phyloP scores from a whole-genome alignment of 768 basidiomycete species.

The Amanita rubescens region DNA sequence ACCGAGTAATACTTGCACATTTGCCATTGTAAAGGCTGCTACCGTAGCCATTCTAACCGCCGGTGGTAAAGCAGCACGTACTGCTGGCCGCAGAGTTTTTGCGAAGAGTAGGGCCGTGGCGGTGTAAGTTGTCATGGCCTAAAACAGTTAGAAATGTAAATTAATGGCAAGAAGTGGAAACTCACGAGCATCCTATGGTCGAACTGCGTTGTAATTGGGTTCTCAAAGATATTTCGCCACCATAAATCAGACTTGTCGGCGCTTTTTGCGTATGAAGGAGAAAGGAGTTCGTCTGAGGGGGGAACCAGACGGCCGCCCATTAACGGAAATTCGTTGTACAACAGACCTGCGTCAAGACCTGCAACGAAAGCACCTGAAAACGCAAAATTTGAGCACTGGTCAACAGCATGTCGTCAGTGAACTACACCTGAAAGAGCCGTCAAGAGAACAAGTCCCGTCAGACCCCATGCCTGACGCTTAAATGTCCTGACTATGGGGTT shows the following conservation, averaged over 20 bases:
- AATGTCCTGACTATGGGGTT: conserved; percentile 54
- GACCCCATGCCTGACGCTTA: conserved; percentile 45
- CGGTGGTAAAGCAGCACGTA: conserved; percentile 63
- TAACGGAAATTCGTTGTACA: conserved; percentile 97
- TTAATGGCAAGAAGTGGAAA: conserved; percentile 8
- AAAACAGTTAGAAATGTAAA: conserved; percentile 2
- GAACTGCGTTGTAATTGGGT: conserved; percentile 96
- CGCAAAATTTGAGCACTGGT: not conserved
- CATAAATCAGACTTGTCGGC: conserved; percentile 70
- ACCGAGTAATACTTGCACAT: conserved; percentile 66
- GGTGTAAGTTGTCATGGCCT: conserved; percentile 85
- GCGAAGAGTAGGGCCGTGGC: conserved; percentile 58
- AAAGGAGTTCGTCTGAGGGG: conserved; percentile 76
- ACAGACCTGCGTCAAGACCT: conserved; percentile 89
- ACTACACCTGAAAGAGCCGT: conserved; percentile 85
- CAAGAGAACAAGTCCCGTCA: conserved; percentile 77
- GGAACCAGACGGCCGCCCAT: conserved; percentile 90
- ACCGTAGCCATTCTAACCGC: conserved; percentile 43
- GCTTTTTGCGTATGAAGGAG: conserved; percentile 63
- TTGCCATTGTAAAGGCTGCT: conserved; percentile 71
- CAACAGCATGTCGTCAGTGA: conserved; percentile 2
- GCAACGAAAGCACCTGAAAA: conserved; percentile 90
- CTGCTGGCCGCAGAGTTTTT: conserved; percentile 44
- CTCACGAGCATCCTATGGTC: conserved; percentile 88
- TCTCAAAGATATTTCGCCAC: conserved; percentile 97